A percentile compares a stretch with the other conserved stretches of the same genome.
These are phyloP conservation scores for Wallacemonas collosoma DNA, from an alignment of 208 protist species.

Conservation along the genomic window DNA sequence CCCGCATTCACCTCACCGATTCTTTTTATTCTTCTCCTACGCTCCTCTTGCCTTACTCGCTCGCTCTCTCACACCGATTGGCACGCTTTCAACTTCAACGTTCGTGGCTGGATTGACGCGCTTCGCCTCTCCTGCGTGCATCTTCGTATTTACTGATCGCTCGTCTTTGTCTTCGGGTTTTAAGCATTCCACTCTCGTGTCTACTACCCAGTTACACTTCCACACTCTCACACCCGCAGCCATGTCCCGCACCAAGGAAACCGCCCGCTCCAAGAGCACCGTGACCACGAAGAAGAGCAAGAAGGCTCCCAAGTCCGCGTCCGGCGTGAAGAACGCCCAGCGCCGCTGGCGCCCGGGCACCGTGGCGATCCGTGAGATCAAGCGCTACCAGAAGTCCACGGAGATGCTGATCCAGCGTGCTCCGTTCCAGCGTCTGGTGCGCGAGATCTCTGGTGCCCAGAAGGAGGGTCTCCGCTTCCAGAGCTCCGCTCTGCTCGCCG, in stretches of 20 bases:
- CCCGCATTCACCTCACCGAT: too few relatives aligned
- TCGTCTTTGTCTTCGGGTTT: background rate
- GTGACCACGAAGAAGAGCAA: slow-evolving; percentile 97
- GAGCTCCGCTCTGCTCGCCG: slow-evolving; percentile 70
- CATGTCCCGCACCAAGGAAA: slow-evolving; percentile 98
- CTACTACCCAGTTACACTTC: background rate
- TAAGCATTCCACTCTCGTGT: slow-evolving; percentile 1
- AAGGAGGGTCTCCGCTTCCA: slow-evolving; percentile 89
- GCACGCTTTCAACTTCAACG: too few relatives aligned
- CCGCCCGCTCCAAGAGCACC: slow-evolving; percentile 96
- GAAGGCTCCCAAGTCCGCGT: slow-evolving; percentile 94
- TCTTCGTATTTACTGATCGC: too few relatives aligned
- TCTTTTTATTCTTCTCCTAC: background rate
- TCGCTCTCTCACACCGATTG: too few relatives aligned
- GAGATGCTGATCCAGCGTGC: slow-evolving; percentile 89
- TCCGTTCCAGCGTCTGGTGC: slow-evolving; percentile 88
- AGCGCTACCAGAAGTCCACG: slow-evolving; percentile 82
- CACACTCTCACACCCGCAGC: background rate
- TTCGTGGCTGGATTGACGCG: too few relatives aligned
- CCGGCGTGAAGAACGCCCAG: slow-evolving; percentile 97
- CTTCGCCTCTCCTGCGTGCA: too few relatives aligned
- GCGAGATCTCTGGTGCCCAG: slow-evolving; percentile 75
- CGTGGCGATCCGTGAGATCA: slow-evolving; percentile 98
- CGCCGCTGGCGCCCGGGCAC: slow-evolving; percentile 96
- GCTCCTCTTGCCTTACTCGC: background rate